Conservation (phyloP, 2,329 filamentous ascomycete species). For the Fonsecaea monophora region DNA sequence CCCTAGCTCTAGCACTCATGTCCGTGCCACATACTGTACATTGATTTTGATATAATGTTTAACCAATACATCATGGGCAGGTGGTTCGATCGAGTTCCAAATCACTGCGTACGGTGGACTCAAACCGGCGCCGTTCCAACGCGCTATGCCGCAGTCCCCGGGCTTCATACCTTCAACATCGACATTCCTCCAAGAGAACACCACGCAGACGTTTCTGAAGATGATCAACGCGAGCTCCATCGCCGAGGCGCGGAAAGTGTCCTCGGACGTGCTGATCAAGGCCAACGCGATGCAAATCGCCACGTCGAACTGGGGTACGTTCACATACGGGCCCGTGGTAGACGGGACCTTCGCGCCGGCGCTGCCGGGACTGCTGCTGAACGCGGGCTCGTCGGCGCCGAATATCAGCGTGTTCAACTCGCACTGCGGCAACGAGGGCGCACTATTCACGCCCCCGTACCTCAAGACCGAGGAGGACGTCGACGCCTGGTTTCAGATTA, state of each 20-base stretch:
- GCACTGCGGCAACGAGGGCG: conserved; percentile 53
- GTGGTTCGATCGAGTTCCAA: conserved; percentile 62
- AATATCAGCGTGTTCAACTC: conserved; percentile 54
- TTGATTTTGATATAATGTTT: too few species aligned
- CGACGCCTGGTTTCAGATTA: conserved; percentile 32
- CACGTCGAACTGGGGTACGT: conserved; percentile 49
- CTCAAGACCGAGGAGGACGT: conserved; percentile 41
- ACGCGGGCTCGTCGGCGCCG: conserved; percentile 54
- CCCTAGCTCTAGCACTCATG: too few species aligned
- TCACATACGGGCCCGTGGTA: conserved; percentile 55
- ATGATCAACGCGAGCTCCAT: conserved; percentile 53
- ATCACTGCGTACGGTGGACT: conserved; percentile 59
- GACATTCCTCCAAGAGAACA: conserved; percentile 48
- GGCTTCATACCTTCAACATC: conserved; percentile 46
- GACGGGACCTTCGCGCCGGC: conserved; percentile 58
- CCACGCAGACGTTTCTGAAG: conserved; percentile 49
- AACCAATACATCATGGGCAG: conserved; percentile 34
- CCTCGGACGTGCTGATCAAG: conserved; percentile 49
- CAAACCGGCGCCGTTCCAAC: conserved; percentile 42
- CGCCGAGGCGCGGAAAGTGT: conserved; percentile 53
- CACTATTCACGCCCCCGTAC: conserved; percentile 49
- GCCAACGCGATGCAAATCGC: conserved; percentile 56
- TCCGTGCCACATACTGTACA: too few species aligned
- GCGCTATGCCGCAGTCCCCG: conserved; percentile 56
- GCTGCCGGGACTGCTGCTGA: conserved; percentile 53